Evolutionary conservation across 345 rosid species (phyloP), one percentile per base, ranked within the genome.

Genomic region (Gossypium arboreum): DNA sequence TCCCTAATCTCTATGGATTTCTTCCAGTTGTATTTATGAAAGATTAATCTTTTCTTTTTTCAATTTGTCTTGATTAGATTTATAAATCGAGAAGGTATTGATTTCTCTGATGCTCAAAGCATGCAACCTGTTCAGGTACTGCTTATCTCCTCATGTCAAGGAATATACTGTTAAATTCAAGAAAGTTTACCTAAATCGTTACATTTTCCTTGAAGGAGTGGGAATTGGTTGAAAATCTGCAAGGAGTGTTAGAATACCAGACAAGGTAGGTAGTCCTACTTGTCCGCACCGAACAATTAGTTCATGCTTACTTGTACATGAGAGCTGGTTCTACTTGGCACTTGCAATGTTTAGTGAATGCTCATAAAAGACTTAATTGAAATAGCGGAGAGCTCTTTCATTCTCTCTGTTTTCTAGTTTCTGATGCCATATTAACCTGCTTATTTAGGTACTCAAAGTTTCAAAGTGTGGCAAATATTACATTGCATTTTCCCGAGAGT

Each of bases 401-500:
- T 66, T 13, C 41, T 47, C 62, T 41, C 20, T 10, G 12, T 71
- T 68, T 51, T 63, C n/a, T 55, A 73, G 69, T 50, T 69, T 63
- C 45, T 75, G 8, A 71, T 76, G 62, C 13, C 22, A 6, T 67
- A 18, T 74, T 11, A 60, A 50, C 65, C 9, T 51, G 44, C 76
- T 41, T 75, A 3, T 54, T 79, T 75, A 95, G 99, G 80, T 95
- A 88, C 79, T 88, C 98, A 52, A 91, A 90, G 73, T 93, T 95
- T 83, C 99, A 93, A 81, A 85, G 94, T 76, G 94, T 91, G 61
- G 93, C 87, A 44, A 95, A 82, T 72, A 93, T 95, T 76, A 93
- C 99, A n/a, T 79, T 95, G 85, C 97, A 93, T 83, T 91, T 95
- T 82, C 96, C 99, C n/a, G 96, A 86, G 52, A 93, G 87, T 73